phyloP scores from a whole-genome alignment of 257 asterid genomes.

The Lithospermum erythrorhizon region DNA sequence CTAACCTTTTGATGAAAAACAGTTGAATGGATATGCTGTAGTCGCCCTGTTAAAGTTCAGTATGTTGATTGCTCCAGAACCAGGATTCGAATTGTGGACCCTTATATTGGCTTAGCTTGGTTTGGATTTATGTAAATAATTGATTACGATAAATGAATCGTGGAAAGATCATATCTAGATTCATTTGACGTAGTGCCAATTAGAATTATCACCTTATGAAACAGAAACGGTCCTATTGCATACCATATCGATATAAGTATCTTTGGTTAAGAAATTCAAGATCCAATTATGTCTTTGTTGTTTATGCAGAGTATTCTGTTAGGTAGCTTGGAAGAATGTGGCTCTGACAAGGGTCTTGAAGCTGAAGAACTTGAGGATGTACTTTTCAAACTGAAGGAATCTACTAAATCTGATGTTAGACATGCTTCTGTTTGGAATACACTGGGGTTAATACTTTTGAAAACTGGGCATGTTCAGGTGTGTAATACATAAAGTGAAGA shows the following conservation, averaged over 20 bases:
- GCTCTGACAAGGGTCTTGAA: constrained; percentile 63
- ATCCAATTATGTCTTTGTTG: not conserved
- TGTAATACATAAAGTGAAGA: constrained; percentile 7
- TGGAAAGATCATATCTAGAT: too few relatives aligned
- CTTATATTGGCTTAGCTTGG: too few relatives aligned
- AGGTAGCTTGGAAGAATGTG: constrained; percentile 62
- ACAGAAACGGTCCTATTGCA: not conserved
- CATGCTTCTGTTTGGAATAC: constrained; percentile 89
- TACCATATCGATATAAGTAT: not conserved
- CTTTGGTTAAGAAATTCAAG: too few relatives aligned
- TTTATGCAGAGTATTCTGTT: constrained; percentile 68
- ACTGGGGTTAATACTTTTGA: constrained; percentile 74
- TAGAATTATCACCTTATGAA: too few relatives aligned
- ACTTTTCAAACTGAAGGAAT: constrained; percentile 57
- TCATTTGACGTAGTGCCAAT: too few relatives aligned
- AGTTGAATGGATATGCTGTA: too few relatives aligned
- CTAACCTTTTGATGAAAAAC: not conserved
- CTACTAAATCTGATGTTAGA: constrained; percentile 66
- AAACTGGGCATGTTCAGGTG: constrained; percentile 89
- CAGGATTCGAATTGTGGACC: too few relatives aligned
- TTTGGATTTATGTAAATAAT: too few relatives aligned
- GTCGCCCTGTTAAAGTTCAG: too few relatives aligned
- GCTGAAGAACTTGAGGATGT: constrained; percentile 75
- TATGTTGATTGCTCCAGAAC: too few relatives aligned
- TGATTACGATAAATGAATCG: too few relatives aligned